Evolutionary conservation across 345 rosid genomes (phyloP).

Genomic region (Microthlaspi erraticum): DNA sequence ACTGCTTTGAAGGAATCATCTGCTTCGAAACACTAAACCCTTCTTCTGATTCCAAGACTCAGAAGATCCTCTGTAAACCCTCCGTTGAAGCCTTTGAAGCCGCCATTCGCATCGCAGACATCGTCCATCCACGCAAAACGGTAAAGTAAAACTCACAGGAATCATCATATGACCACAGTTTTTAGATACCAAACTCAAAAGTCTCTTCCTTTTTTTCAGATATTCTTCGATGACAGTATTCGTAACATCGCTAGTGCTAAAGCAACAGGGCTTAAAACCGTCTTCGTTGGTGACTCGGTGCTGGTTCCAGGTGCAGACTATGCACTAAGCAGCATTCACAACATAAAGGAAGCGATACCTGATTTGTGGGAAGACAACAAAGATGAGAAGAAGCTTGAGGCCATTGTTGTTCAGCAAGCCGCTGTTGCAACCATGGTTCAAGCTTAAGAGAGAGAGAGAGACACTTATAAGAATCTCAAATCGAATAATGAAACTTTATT

Average conservation of each 20-base stretch:
- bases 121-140: conserved; percentile 69
- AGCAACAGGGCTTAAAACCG: conserved; percentile 75
- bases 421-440: conserved; percentile 65
- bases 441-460: conserved; percentile 45
- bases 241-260: conserved; percentile 82
- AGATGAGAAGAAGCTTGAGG: conserved; percentile 62
- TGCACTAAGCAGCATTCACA: conserved; percentile 78
- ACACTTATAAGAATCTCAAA: conserved; percentile 5
- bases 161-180: background rate
- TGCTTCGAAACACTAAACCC: conserved; percentile 89
- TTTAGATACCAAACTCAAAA: conserved; percentile 16
- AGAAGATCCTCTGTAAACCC: conserved; percentile 67
- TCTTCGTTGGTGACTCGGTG: conserved; percentile 73
- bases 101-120: conserved; percentile 61
- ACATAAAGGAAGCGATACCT: conserved; percentile 82
- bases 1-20: conserved; percentile 79
- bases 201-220: conserved; percentile 42
- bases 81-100: conserved; percentile 66
- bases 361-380: conserved; percentile 72
- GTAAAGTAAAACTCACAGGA: conserved; percentile 44
- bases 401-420: conserved; percentile 61
- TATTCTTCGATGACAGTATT: conserved; percentile 87
- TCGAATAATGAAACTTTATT: conserved; percentile 1
- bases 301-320: conserved; percentile 77
- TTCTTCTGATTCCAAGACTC: conserved; percentile 23